Conservation (phyloP, 148 eudicot genomes). For the Rhododendron henanense region DNA sequence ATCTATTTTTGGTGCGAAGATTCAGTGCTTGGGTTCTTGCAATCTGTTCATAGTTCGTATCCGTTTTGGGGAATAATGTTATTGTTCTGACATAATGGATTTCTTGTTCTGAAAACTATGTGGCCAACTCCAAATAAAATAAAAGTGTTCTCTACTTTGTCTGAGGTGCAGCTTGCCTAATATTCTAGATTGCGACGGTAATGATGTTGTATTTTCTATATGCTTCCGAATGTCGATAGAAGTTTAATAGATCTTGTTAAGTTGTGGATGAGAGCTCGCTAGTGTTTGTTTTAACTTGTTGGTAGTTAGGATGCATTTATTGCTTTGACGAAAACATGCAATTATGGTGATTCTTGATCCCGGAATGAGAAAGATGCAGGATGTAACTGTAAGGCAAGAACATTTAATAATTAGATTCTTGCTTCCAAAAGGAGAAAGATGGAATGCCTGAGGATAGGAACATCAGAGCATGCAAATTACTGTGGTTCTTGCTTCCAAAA, state of each 20-base stretch:
- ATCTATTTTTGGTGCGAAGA: neutral
- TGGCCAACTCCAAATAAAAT: conserved; percentile 6
- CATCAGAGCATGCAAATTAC: neutral
- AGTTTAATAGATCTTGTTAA: neutral
- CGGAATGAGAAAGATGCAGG: neutral
- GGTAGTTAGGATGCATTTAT: neutral
- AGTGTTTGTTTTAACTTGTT: neutral
- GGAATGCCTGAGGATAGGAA: neutral
- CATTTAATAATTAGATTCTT: neutral
- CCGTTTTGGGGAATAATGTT: neutral
- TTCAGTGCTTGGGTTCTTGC: neutral
- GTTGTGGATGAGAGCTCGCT: neutral
- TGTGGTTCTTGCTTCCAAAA: neutral
- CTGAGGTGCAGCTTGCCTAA: neutral
- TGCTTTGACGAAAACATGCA: neutral
- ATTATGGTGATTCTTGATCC: neutral
- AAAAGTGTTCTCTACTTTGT: neutral
- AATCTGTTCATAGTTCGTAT: neutral
- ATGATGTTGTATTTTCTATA: neutral
- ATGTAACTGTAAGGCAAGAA: neutral
- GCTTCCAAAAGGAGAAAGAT: neutral
- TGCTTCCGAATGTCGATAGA: neutral
- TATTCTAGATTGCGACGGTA: neutral
- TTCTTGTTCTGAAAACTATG: neutral
- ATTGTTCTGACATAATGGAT: neutral